phyloP scores from a whole-genome alignment of 495 filamentous ascomycete genomes.

The Xylaria grammica region DNA sequence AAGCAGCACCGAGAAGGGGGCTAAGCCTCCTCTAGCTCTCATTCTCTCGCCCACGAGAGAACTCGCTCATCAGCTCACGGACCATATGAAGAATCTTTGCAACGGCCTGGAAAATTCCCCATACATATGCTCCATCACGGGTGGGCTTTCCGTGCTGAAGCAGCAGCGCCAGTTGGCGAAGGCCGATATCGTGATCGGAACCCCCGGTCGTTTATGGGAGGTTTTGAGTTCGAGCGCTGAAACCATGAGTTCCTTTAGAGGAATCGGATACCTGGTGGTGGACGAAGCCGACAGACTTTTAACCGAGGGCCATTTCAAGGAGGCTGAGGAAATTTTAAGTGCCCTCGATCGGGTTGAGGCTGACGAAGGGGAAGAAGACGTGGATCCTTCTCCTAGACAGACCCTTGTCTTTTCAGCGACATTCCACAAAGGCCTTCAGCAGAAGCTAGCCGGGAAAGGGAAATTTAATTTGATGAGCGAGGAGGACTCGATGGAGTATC shows the following conservation, averaged over 20 bases:
- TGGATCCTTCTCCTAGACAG: slow-evolving; percentile 60
- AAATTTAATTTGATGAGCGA: slow-evolving; percentile 69
- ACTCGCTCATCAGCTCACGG: slow-evolving; percentile 84
- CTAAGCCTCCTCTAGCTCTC: slow-evolving; percentile 72
- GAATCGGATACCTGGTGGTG: slow-evolving; percentile 81
- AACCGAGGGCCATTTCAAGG: slow-evolving; percentile 93
- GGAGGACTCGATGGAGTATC: slow-evolving; percentile 87
- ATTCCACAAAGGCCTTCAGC: slow-evolving; percentile 86
- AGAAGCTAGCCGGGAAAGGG: slow-evolving; percentile 82
- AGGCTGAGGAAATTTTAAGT: slow-evolving; percentile 82
- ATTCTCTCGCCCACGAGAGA: slow-evolving; percentile 92
- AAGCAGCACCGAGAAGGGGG: slow-evolving; percentile 37
- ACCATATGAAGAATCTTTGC: slow-evolving; percentile 78
- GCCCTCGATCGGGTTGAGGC: slow-evolving; percentile 66
- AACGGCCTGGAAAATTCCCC: slow-evolving; percentile 64
- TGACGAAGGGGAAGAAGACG: slow-evolving; percentile 43
- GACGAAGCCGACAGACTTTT: slow-evolving; percentile 95
- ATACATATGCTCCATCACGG: slow-evolving; percentile 81
- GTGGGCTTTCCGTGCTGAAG: slow-evolving; percentile 90
- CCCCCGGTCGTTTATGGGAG: slow-evolving; percentile 93
- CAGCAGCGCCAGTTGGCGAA: slow-evolving; percentile 78
- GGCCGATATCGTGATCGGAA: slow-evolving; percentile 89
- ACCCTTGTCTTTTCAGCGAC: slow-evolving; percentile 97
- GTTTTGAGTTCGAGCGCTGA: slow-evolving; percentile 68
- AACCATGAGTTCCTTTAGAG: slow-evolving; percentile 65